Conservation (phyloP, 1,284 basidiomycete genomes). For the Trichosporon sp. region DNA sequence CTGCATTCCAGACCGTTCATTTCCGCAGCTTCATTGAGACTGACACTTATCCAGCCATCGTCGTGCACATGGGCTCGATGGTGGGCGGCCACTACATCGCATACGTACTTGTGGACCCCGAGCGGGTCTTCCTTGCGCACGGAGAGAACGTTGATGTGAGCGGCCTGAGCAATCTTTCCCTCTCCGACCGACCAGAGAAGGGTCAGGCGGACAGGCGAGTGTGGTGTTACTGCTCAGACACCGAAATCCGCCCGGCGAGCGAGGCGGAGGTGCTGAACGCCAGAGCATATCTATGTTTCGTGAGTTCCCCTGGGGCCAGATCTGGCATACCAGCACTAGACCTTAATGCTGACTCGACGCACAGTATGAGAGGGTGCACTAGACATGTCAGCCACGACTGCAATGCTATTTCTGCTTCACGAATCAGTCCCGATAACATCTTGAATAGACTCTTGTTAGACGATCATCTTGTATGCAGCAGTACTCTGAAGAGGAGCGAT, state of each 20-base stretch:
- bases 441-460: neutral
- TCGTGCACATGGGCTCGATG: slow-evolving; percentile 83
- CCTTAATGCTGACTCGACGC: neutral
- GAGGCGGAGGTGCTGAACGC: slow-evolving; percentile 82
- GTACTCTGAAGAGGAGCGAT: neutral
- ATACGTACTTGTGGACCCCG: slow-evolving; percentile 52
- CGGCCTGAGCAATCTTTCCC: neutral
- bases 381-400: neutral
- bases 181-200: slow-evolving; percentile 5
- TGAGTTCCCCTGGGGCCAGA: slow-evolving; percentile 21
- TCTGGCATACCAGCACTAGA: neutral
- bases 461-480: neutral
- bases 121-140: slow-evolving; percentile 26
- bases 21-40: slow-evolving; percentile 18
- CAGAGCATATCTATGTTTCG: slow-evolving; percentile 70
- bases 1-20: neutral
- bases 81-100: slow-evolving; percentile 81
- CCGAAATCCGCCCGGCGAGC: slow-evolving; percentile 66
- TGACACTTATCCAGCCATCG: slow-evolving; percentile 58
- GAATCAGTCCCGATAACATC: neutral
- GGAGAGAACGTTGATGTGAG: slow-evolving; percentile 3
- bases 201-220: slow-evolving; percentile 52
- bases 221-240: slow-evolving; percentile 83
- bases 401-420: no score
- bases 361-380: slow-evolving; percentile 22